Evolutionary conservation across 768 basidiomycete genomes (phyloP), one percentile per base, ranked within the genome.

Genomic region (Auricularia auricula-judae): DNA sequence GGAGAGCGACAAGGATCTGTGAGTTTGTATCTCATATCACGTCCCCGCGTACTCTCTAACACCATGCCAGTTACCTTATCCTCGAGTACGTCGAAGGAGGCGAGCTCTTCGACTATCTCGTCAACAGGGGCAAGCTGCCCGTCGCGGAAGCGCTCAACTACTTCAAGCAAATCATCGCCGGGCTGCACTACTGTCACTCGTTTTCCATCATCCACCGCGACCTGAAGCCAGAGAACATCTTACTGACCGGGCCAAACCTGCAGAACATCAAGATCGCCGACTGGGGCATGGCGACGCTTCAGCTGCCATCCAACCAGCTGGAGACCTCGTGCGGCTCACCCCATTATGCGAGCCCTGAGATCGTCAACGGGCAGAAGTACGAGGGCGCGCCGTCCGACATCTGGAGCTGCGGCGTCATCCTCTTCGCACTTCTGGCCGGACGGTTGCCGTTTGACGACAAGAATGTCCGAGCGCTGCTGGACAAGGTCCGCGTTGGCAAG

Each of bases 261-360:
- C 79, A 82, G 44, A 93, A 93, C 69, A 87, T 98, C 83, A 98
- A 96, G 73, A 86, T 98, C 39, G 93, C 91, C 2, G 95, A 98
- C 76, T 95, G 97, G 72, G 94, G 95, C n/a, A 94, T 97, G 91
- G 93, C 94, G 3, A 89, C 90, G 39, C 94, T 91, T 88, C 90
- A 93, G 74, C 80, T 77, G 33, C 82, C 83, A 66, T 80, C 81
- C 61, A 79, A 76, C 12, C 79, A 81, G 47, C 80, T 97, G 61
- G 82, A 82, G 70, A 97, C 94, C 0, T 88, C 89, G 29, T 97
- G 95, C 68, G 95, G 95, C 36, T 93, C 90, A 68, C 94, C 94
- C 64, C 95, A 97, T 73, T 97, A 98, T 66, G 93, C 93, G 18
- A 90, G 91, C 12, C 94, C 95, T 0, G 95, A 98, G 76, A 86